Evolutionary conservation across 2,329 filamentous ascomycete genomes (phyloP).

Genomic region (Emergomyces orientalis): DNA sequence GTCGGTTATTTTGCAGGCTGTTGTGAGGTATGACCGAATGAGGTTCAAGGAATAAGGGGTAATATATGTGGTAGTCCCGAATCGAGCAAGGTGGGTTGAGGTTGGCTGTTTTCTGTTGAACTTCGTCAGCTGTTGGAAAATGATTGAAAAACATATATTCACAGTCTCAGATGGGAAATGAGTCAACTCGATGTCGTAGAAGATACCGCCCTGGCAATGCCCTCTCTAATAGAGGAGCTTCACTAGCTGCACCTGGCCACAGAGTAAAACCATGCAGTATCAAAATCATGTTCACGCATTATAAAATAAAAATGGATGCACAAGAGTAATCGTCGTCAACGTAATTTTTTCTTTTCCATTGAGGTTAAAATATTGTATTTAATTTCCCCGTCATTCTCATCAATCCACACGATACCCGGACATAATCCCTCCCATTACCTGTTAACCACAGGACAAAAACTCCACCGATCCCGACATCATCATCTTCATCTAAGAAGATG

Average conservation of each 20-base stretch:
- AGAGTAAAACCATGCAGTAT: neutral
- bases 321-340: neutral
- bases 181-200: neutral
- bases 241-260: too few relatives aligned
- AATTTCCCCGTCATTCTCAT: neutral
- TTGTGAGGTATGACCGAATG: conserved; percentile 21
- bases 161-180: neutral
- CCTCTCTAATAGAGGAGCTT: too few relatives aligned
- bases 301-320: neutral
- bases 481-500: conserved; percentile 20
- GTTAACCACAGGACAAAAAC: neutral
- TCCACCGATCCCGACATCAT: neutral
- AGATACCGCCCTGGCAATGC: neutral
- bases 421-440: neutral
- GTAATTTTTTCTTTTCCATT: neutral
- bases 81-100: conserved; percentile 9
- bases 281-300: neutral
- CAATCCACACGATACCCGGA: neutral
- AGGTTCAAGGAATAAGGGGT: conserved; percentile 29
- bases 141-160: neutral
- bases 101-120: neutral
- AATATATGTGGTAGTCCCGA: neutral
- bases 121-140: neutral
- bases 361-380: conserved; percentile 5
- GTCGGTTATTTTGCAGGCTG: conserved; percentile 27